Conservation (phyloP, 2,329 filamentous ascomycete species). For the Fusarium subtropicale region DNA sequence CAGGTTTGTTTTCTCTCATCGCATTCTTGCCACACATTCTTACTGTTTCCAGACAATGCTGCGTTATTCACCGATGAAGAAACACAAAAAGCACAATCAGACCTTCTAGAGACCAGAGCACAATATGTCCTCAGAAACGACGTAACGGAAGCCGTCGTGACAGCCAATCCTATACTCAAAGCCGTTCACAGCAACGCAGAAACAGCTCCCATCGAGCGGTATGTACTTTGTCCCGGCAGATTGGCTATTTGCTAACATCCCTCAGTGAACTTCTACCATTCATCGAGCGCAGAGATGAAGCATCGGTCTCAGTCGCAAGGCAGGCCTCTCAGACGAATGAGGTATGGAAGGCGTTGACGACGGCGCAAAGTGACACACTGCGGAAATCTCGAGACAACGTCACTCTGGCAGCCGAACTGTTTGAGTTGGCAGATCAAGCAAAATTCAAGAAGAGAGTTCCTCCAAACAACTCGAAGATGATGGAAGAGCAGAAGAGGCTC, state of each 20-base stretch:
- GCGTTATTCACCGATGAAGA: constrained; percentile 60
- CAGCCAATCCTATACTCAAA: constrained; percentile 80
- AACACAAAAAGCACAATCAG: constrained; percentile 69
- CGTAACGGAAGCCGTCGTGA: constrained; percentile 75
- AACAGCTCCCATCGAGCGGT: constrained; percentile 76
- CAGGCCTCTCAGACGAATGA: constrained; percentile 65
- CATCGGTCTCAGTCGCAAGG: constrained; percentile 72
- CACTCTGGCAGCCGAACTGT: constrained; percentile 69
- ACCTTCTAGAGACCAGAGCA: constrained; percentile 76
- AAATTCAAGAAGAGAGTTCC: constrained; percentile 65
- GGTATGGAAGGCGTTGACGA: constrained; percentile 64
- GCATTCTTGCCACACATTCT: constrained; percentile 11
- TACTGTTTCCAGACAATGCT: constrained; percentile 30
- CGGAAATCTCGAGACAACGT: constrained; percentile 70
- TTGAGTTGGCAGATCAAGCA: constrained; percentile 70
- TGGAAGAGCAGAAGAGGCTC: constrained; percentile 67
- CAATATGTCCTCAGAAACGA: constrained; percentile 76
- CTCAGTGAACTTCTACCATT: constrained; percentile 73
- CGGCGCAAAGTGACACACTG: constrained; percentile 69
- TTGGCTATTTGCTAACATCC: constrained; percentile 17
- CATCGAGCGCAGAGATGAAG: constrained; percentile 73
- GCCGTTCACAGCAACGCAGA: constrained; percentile 77
- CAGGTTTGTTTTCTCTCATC: constrained; percentile 48
- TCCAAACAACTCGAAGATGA: constrained; percentile 64
- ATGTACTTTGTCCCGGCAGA: constrained; percentile 37